Evolutionary conservation across 225 moss, liverwort and hornwort species (phyloP).

Genomic region (Climacium dendroides): DNA sequence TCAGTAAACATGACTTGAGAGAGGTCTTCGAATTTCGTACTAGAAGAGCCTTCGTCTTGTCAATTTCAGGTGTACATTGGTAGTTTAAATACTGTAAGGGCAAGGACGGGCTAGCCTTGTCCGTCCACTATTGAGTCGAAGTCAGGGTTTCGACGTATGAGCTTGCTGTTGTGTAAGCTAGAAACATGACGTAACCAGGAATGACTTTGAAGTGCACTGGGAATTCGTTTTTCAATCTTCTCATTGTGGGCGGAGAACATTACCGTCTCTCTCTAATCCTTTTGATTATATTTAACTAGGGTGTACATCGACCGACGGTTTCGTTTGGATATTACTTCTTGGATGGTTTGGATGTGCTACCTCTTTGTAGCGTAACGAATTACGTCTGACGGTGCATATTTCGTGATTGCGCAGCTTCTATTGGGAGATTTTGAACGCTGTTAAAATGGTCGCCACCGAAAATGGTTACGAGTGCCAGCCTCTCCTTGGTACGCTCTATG

Average conservation of each 20-base stretch:
- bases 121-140: not conserved
- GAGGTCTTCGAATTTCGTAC: not conserved
- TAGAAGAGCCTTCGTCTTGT: not conserved
- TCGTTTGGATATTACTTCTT: not conserved
- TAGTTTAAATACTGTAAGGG: not conserved
- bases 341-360: not conserved
- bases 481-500: conserved; percentile 24
- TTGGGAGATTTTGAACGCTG: not conserved
- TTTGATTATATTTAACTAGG: not conserved
- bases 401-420: not conserved
- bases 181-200: not conserved
- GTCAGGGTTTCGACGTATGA: not conserved
- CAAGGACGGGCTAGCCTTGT: not conserved
- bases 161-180: not conserved
- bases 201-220: not conserved
- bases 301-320: not conserved
- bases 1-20: not conserved
- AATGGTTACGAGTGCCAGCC: conserved; percentile 52
- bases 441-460: conserved; percentile 35
- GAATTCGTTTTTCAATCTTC: not conserved
- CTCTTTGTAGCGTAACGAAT: not conserved
- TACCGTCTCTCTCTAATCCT: not conserved
- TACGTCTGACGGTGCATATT: not conserved
- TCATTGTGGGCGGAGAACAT: not conserved
- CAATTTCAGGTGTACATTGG: not conserved